Conservation (phyloP, 75 land plant species). For the Sequoiadendron giganteum region DNA sequence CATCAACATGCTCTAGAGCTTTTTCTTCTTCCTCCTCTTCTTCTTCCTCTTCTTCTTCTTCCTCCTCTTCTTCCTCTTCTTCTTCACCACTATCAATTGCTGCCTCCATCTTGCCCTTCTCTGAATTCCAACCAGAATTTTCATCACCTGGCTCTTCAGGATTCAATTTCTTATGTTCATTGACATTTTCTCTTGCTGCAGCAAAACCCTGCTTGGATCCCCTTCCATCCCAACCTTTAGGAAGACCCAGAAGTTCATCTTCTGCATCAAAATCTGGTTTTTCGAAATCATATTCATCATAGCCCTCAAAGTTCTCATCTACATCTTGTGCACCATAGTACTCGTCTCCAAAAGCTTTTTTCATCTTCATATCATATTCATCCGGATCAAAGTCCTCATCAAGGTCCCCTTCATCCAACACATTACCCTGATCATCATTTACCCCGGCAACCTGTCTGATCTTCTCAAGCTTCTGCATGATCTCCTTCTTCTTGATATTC, state of each 20-base stretch:
- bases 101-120: neutral
- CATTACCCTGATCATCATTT: conserved; percentile 16
- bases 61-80: neutral
- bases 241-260: conserved; percentile 83
- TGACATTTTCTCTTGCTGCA: conserved; percentile 42
- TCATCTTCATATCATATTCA: conserved; percentile 91
- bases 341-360: conserved; percentile 57
- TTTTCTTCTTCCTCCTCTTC: conserved; percentile 18
- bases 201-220: conserved; percentile 23
- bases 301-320: conserved; percentile 49
- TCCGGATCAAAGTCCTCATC: conserved; percentile 96
- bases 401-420: conserved; percentile 53
- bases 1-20: conserved; percentile 9
- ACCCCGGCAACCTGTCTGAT: conserved; percentile 69
- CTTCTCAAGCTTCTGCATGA: conserved; percentile 73
- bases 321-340: conserved; percentile 80
- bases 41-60: conserved; percentile 8
- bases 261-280: conserved; percentile 95
- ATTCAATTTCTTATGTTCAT: conserved; percentile 16
- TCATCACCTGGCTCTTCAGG: conserved; percentile 10
- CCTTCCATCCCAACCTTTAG: conserved; percentile 62
- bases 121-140: neutral
- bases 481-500: conserved; percentile 95
- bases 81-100: neutral
- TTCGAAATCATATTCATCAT: conserved; percentile 35